Conservation (phyloP, 768 basidiomycete genomes). For the Tephrocybe sp. region DNA sequence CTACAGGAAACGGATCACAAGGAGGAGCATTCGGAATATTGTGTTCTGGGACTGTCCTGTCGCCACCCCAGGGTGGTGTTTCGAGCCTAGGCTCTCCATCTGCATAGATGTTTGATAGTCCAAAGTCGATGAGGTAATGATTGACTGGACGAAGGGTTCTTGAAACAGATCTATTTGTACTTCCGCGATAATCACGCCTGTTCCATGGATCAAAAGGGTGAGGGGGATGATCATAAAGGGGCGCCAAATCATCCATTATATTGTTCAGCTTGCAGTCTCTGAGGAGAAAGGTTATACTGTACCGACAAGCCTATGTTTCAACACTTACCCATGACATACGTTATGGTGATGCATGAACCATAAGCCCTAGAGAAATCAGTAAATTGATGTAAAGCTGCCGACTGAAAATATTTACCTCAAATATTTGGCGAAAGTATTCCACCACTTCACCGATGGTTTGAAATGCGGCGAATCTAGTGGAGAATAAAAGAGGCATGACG, state of each 20-base stretch:
- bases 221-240: constrained; percentile 17
- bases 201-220: constrained; percentile 18
- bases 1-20: constrained; percentile 33
- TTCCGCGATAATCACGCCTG: constrained; percentile 16
- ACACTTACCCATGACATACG: constrained; percentile 28
- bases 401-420: constrained; percentile 17
- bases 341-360: constrained; percentile 31
- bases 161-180: not conserved
- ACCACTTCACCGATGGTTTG: constrained; percentile 30
- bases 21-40: constrained; percentile 13
- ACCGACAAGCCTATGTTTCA: too few relatives aligned
- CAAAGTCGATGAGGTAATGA: constrained; percentile 31
- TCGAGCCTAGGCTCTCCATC: constrained; percentile 24
- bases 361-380: constrained; percentile 21
- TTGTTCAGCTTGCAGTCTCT: constrained; percentile 24
- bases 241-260: constrained; percentile 25
- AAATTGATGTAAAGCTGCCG: not conserved
- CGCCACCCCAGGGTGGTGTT: constrained; percentile 32
- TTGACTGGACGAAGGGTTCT: constrained; percentile 22
- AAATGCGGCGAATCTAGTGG: constrained; percentile 20
- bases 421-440: constrained; percentile 27
- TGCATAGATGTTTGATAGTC: constrained; percentile 23
- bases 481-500: constrained; percentile 29
- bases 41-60: constrained; percentile 37
- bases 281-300: not conserved